A percentile compares a stretch with the other conserved stretches of the same genome.
These are phyloP conservation scores for Cadophora malorum DNA, from an alignment of 2,329 filamentous ascomycete species.

Conservation along the genomic window DNA sequence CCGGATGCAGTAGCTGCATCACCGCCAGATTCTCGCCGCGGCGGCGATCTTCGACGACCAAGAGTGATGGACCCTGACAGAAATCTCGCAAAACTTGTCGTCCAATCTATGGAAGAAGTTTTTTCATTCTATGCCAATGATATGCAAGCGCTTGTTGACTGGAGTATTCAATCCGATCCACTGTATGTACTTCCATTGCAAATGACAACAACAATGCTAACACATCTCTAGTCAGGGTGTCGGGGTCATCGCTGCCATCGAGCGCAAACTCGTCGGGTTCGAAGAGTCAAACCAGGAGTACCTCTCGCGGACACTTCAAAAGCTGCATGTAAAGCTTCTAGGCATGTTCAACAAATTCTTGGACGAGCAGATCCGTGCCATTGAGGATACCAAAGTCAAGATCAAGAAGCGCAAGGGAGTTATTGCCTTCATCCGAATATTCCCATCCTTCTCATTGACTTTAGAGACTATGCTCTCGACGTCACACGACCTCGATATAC, in stretches of 20 bases:
- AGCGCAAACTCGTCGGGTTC: slow-evolving; percentile 78
- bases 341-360: slow-evolving; percentile 86
- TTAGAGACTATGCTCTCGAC: slow-evolving; percentile 82
- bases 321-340: slow-evolving; percentile 76
- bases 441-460: slow-evolving; percentile 82
- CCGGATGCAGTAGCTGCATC: slow-evolving; percentile 75
- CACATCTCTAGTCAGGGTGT: slow-evolving; percentile 74
- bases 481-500: slow-evolving; percentile 68
- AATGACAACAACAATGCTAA: slow-evolving; percentile 28
- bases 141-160: slow-evolving; percentile 80
- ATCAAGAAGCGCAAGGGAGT: slow-evolving; percentile 98
- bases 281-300: slow-evolving; percentile 95
- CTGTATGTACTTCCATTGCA: slow-evolving; percentile 62
- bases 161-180: slow-evolving; percentile 80
- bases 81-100: slow-evolving; percentile 81
- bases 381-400: slow-evolving; percentile 98
- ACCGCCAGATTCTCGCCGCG: slow-evolving; percentile 70
- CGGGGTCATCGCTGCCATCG: slow-evolving; percentile 81
- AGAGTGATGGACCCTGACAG: slow-evolving; percentile 89
- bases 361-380: slow-evolving; percentile 92
- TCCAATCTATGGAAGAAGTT: slow-evolving; percentile 87
- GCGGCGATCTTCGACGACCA: slow-evolving; percentile 74
- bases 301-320: slow-evolving; percentile 78
- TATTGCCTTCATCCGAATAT: slow-evolving; percentile 92
- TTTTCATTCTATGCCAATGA: slow-evolving; percentile 84